Base-by-base conservation (phyloP, 2,329 filamentous ascomycete species). In the Xylariaceae sp. region DNA sequence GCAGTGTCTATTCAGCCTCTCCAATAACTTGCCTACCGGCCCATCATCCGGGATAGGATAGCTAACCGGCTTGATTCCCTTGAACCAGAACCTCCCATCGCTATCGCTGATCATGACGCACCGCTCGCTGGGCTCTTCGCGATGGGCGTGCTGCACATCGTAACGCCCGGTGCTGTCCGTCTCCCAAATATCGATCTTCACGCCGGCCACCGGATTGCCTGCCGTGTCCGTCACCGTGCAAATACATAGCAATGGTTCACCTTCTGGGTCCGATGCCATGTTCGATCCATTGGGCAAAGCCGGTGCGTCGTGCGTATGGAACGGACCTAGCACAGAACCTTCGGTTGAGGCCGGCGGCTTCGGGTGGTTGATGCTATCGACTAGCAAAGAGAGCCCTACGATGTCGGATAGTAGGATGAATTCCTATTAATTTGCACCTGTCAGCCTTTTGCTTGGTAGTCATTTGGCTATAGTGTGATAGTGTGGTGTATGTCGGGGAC, bases 41-140 rank as follows among this genome's bases (percentile, higher is more conserved):
- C 90, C 90, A 73, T 96, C 91, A 65, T 90, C 81, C 1, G 91
- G 90, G 66, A 96, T 95, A 0, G 90, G 88, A 73, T 96, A 96
- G 50, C 88, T 86, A 55, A 96, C 91, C 0, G 92, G 92, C 57
- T 88, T 87, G 69, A 96, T 91, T 0, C 88, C 90, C 67, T 86
- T 87, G 77, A 96, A 96, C 87, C 89, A 96, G 71, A 96, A 95
- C 1, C 80, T 69, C 0, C 93, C 93, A 37, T 91, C 77, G 0
- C 81, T 77, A 64, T 93, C 90, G 58, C 81, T 89, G 42, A 75
- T 74, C 78, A 91, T 81, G 54, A 93, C 80, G 54, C 88, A 89
- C 42, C 90, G 79, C 46, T 90, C 89, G 75, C 91, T 89, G 0
- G 89, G 88, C 54, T 68, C 67, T 7, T 80, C 73, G 44, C 86